Base-by-base conservation (phyloP, 1,284 basidiomycete species). In the Rhodotorula sp. region DNA sequence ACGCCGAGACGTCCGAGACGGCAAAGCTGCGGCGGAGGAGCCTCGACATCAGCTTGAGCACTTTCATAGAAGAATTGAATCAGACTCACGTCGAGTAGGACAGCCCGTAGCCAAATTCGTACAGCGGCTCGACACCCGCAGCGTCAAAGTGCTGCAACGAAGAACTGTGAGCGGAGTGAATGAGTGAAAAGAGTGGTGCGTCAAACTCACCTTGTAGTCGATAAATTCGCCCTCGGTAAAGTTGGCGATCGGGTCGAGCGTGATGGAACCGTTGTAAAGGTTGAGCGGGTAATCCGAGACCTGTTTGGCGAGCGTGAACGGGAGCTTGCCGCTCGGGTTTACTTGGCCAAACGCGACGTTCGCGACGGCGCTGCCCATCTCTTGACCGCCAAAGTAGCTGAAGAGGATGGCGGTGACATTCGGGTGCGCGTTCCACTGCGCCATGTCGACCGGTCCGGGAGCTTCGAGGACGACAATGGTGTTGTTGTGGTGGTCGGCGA, bases 401-500 rank as follows among this genome's bases (percentile, higher is more conserved):
- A 70, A 75, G 4, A 81, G 63, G n/a, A 81, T 71, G 3, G 79
- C 74, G 23, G 80, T 79, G 10, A 81, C 75, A 66, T 80, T 80
- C 23, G 51, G 69, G 61, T 76, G 26, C 48, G 75, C 64, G 54
- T 68, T 64, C 71, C 71, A 72, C 58, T 59, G 64, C 73, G 67
- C 43, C 78, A 74, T 48, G 75, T 58, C 71, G 73, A 63, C 66
- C 34, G 59, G 62, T 43, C 73, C 67, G 34, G 68, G 58, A 26
- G 56, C 56, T 48, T 82, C 0, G 89, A 90, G 85, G 49, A 95
- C 85, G 29, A 95, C 92, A 59, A 94, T 86, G 0, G 91, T 92
- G 82, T 94, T 93, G 77, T 85, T 86, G 76, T 79, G 79, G 48
- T 75, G 71, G 18, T 74, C 69, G 6, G 82, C 80, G 47, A 82